Evolutionary conservation across 495 filamentous ascomycete species (phyloP), one percentile per base, ranked within the genome.

Genomic region (Margaritispora aquatica): DNA sequence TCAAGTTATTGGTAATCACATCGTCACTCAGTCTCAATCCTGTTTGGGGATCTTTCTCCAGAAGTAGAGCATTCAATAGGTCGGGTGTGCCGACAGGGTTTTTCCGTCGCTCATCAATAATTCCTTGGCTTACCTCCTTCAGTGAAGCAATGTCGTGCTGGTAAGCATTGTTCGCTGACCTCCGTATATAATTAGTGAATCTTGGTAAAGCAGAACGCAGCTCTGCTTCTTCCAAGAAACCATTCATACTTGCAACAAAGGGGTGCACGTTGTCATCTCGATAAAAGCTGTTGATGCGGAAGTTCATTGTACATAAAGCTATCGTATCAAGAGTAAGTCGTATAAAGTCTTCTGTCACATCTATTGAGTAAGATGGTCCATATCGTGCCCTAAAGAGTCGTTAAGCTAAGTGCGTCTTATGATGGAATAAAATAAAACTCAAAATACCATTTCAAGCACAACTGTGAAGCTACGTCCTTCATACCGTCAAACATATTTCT

Each of bases 221-320:
- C 47, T 23, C 78, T 69, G 21, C 66, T 63, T 75, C 80, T 1
- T 61, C 21, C 10, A 86, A 69, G 24, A 77, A 65, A 1, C 66
- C 71, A 17, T 64, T 63, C 83, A 86, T 84, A 0, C 80, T 77
- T 46, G 73, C 68, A 7, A 84, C 70, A 47, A 85, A 85, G 2
- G 80, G 78, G 60, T 84, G 81, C 61, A 77, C n/a, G n/a, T 65
- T 0, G 77, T 71, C 13, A n/a, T 82, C 78, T 11, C 70, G 69
- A 53, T 86, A 85, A 66, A 82, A 85, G 1, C 74, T 78, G 55
- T 86, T 85, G 70, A 85, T 85, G 1, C 83, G 75, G 20, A 69
- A 78, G 22, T 77, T 80, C 82, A 86, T 84, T 22, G 78, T 63
- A 20, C 74, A 75, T 3, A 85, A 70, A 0, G 80, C 78, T 38